Conservation (phyloP, 2,329 filamentous ascomycete species). For the Sporothrix phasma region DNA sequence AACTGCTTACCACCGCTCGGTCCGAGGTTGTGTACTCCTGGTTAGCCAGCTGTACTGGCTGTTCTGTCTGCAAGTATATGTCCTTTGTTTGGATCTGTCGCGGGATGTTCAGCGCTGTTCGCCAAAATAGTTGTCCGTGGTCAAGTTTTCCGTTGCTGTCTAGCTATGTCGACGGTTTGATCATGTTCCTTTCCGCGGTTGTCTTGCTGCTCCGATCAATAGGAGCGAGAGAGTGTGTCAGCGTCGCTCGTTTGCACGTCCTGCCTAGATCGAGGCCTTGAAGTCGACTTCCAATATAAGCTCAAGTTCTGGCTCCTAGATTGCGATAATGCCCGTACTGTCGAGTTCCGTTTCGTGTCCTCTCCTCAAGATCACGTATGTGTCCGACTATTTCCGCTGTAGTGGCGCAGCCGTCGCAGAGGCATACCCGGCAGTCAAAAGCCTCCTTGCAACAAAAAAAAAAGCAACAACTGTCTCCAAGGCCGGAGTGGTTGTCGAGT, state of each 20-base stretch:
- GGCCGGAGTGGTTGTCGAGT: neutral
- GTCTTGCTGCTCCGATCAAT: constrained; percentile 5
- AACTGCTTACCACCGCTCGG: neutral
- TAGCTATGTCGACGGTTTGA: neutral
- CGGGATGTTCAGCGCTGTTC: neutral
- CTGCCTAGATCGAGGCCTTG: neutral
- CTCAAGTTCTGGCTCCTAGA: neutral
- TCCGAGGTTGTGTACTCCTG: neutral
- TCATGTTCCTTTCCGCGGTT: neutral
- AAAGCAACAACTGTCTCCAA: neutral
- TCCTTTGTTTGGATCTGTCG: neutral
- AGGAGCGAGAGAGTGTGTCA: neutral
- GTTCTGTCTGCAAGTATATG: neutral
- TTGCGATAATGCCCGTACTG: neutral
- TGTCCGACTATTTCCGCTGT: neutral
- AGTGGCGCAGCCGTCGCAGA: neutral
- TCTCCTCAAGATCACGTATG: neutral
- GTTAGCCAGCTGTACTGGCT: neutral
- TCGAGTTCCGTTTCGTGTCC: neutral
- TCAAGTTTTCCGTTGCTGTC: neutral
- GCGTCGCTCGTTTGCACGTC: constrained; percentile 1
- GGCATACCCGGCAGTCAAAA: constrained; percentile 1
- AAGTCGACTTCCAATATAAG: neutral
- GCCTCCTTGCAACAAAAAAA: neutral
- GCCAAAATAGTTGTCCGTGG: neutral